These are phyloP conservation scores for Scedosporium aurantiacum DNA, from an alignment of 2,329 filamentous ascomycete species.

Conservation along the genomic window DNA sequence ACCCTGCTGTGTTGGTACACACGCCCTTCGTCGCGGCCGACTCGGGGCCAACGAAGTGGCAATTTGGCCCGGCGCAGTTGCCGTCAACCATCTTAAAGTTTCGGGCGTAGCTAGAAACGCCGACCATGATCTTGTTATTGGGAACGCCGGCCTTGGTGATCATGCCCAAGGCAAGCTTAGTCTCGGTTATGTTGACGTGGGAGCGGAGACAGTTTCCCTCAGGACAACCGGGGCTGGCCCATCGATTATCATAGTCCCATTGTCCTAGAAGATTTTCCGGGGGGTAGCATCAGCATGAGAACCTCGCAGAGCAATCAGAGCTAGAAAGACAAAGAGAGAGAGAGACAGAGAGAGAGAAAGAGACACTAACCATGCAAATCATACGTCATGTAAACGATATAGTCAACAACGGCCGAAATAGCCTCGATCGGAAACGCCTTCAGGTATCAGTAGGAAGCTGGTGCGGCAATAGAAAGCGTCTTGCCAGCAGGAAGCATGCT, in stretches of 20 bases:
- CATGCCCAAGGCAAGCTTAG: constrained; percentile 18
- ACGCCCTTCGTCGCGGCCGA: constrained; percentile 15
- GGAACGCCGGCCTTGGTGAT: constrained; percentile 17
- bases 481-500: too few species aligned
- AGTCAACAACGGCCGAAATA: too few species aligned
- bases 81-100: constrained; percentile 21
- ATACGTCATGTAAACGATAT: too few species aligned
- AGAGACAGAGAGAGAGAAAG: too few species aligned
- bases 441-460: too few species aligned
- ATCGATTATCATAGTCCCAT: constrained; percentile 18
- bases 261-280: constrained; percentile 19
- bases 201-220: constrained; percentile 22
- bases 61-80: constrained; percentile 16
- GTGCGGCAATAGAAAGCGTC: too few species aligned
- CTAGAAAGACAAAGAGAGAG: too few species aligned
- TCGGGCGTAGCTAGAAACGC: constrained; percentile 20
- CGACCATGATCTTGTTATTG: constrained; percentile 19
- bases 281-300: too few species aligned
- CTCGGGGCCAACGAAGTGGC: constrained; percentile 13
- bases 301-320: too few species aligned
- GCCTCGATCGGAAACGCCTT: too few species aligned
- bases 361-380: too few species aligned
- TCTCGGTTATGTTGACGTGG: constrained; percentile 27
- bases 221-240: constrained; percentile 20
- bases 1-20: constrained; percentile 20